These are phyloP conservation scores for Yamadazyma kitorensis DNA, from an alignment of 805 yeast genomes.

Conservation along the genomic window DNA sequence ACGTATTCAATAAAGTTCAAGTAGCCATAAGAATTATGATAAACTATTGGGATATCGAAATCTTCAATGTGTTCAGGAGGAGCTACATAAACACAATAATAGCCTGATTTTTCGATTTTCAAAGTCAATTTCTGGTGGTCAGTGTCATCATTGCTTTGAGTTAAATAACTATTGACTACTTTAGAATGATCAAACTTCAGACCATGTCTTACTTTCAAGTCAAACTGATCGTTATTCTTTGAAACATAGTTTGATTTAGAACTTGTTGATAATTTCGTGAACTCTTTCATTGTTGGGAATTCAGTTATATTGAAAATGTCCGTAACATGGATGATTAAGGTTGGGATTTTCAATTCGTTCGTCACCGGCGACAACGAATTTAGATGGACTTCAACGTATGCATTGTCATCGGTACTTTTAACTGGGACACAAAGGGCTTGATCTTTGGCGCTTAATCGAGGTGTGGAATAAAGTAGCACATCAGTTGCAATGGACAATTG, in stretches of 20 bases:
- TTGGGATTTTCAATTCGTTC: constrained; percentile 17
- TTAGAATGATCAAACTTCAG: background rate
- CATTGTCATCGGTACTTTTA: constrained; percentile 4
- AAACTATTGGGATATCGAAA: constrained; percentile 18
- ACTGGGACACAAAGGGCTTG: constrained; percentile 8
- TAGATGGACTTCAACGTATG: constrained; percentile 3
- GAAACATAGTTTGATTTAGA: background rate
- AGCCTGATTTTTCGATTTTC: constrained; percentile 20
- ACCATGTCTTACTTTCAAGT: constrained; percentile 1
- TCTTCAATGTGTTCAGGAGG: constrained; percentile 15
- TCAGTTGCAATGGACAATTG: too few relatives aligned
- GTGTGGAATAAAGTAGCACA: constrained; percentile 1
- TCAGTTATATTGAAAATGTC: constrained; percentile 20
- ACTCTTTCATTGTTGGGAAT: constrained; percentile 17
- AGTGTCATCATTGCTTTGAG: constrained; percentile 7
- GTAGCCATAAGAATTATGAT: constrained; percentile 23
- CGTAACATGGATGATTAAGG: constrained; percentile 21
- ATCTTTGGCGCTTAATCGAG: background rate
- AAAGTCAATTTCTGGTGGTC: constrained; percentile 7
- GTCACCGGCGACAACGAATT: background rate
- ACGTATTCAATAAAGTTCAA: constrained; percentile 17
- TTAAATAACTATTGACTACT: constrained; percentile 2
- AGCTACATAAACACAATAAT: constrained; percentile 30
- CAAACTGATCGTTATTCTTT: constrained; percentile 10
- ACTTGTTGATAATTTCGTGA: constrained; percentile 1